Evolutionary conservation across 495 filamentous ascomycete species (phyloP).

Genomic region (Aspergillus ostianus): DNA sequence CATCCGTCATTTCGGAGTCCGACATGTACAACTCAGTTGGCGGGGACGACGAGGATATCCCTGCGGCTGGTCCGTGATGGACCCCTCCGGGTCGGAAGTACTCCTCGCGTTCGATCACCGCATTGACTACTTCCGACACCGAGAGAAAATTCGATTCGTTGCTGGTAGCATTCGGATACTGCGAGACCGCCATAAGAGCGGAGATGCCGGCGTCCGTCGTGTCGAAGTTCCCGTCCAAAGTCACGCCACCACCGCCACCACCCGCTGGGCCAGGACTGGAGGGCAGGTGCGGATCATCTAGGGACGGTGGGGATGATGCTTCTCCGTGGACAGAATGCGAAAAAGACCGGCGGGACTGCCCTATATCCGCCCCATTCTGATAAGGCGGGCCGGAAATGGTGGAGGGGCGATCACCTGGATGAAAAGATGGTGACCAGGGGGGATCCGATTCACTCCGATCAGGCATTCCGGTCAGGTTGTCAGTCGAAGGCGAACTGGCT

Average conservation of each 20-base stretch:
- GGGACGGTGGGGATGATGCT: not conserved
- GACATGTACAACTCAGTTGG: constrained; percentile 19
- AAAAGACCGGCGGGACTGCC: not conserved
- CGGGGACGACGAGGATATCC: not conserved
- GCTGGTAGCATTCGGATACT: constrained; percentile 27
- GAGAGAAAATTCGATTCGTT: constrained; percentile 15
- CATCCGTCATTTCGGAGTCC: constrained; percentile 26
- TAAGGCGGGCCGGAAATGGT: constrained; percentile 9
- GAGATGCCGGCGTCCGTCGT: constrained; percentile 21
- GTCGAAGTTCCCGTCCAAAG: not conserved
- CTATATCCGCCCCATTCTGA: not conserved
- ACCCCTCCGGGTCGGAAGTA: constrained; percentile 6
- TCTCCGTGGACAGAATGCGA: constrained; percentile 2
- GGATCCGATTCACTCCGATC: constrained; percentile 11
- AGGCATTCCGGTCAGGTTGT: constrained; percentile 14
- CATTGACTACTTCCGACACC: constrained; percentile 33
- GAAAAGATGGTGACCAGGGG: constrained; percentile 9
- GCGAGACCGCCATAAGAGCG: constrained; percentile 37
- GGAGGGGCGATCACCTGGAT: constrained; percentile 11
- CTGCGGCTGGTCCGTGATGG: not conserved
- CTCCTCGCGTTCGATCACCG: constrained; percentile 22
- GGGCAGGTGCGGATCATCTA: not conserved
- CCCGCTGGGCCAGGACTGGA: not conserved
- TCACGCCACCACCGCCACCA: not conserved
- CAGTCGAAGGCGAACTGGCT: not conserved